Base-by-base conservation (phyloP, 2,329 filamentous ascomycete genomes). In the Dothideomycetes sp. region DNA sequence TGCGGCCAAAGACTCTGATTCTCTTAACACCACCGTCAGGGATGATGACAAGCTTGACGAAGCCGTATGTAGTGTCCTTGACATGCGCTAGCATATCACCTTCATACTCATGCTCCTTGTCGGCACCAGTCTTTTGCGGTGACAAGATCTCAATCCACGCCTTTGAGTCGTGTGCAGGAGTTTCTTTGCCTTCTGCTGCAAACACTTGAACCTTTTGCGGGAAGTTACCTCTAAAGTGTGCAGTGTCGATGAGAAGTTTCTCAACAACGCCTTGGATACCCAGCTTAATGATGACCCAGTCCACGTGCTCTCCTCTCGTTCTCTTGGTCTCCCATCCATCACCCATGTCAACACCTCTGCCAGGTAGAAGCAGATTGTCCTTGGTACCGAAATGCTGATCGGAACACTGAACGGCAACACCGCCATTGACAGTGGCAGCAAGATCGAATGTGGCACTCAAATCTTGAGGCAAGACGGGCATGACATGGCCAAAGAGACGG, bases 21-120 rank as follows among this genome's bases (percentile, higher is more conserved):
- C 88, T 71, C 76, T 94, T 94, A 3, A 95, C 83, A 17, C 89
- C 88, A 23, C 89, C 88, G 61, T 96, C 88, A 0, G 89, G 89
- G 51, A 94, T 85, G 58, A 95, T 91, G 23, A 85, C 83, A 58
- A 96, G 69, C 72, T 94, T 95, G 16, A 88, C 78, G 64, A 91
- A 87, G 10, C 82, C 86, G 54, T 85, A 83, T 2, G 69, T 64
- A 56, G 68, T 71, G 25, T 76, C 75, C 50, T 70, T 65, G 13
- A 76, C 66, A n/a, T 47, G 35, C 50, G 59, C 58, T 49, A 69
- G 46, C 41, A 52, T 52, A 11, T 63, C 58, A 16, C 22, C 48
- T 37, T 50, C 65, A 56, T 82, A 84, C 47, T 74, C 71, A 57
- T 86, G 82, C 64, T 87, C 82, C 52, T 69, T 67, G 57, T 89